Evolutionary conservation across 2,329 filamentous ascomycete species (phyloP), one percentile per base, ranked within the genome.

Genomic region (Penicillium sp.): DNA sequence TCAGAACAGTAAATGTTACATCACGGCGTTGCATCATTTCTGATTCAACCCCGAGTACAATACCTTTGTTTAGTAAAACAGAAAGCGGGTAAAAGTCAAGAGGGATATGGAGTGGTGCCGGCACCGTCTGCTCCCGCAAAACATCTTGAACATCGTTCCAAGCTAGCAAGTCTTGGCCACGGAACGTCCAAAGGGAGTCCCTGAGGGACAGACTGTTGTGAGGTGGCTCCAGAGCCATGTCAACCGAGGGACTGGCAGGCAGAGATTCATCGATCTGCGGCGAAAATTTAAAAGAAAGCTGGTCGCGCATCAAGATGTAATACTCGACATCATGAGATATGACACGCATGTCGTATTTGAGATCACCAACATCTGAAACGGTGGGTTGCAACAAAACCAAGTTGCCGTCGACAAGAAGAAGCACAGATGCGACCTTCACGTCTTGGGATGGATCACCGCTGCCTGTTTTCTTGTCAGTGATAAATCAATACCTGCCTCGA

Each of bases 331-430:
- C 95, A 66, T 97, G 91, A 11, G 92, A 91, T 68, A 99, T 88
- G 55, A 97, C 88, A 9, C 92, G 88, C 94, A 99, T 99, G 68
- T 97, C 93, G 68, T 99, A 99, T 76, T 97, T 97, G 47, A 97
- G 80, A 63, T 91, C 88, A 5, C 90, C 89, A 40, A 88, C 84
- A 45, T 90, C 89, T 47, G 89, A 92, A 5, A 90, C 79, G 0
- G 91, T 92, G 1, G 94, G 93, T 61, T 95, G 91, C 45, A 99
- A 81, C 35, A 97, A 78, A 10, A 97, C 94, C 18, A 99, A 83
- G 71, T 99, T 99, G 29, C 93, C 94, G 68, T 99, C 94, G 2
- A 99, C 92, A n/a, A 99, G 80, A 67, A 99, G 96, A 13, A 99
- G 77, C 11, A 99, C 92, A 0, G 91, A 96, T 7, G 94, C 94